Evolutionary conservation across 1,284 basidiomycete genomes (phyloP).

Genomic region (Anthracocystis setariae): DNA sequence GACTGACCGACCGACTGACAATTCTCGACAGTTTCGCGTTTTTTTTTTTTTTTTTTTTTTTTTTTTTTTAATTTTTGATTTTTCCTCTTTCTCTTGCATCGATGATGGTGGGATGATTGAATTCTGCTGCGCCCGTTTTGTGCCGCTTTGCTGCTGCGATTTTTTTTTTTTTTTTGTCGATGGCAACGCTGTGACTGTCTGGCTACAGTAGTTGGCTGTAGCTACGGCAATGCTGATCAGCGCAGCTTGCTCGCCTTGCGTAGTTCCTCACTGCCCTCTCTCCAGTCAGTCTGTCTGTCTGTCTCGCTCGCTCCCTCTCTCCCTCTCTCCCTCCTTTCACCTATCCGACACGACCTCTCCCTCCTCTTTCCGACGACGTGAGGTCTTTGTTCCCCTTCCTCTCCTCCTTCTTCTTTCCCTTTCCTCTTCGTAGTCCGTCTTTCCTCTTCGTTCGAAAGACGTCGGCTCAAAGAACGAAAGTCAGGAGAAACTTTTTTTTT

Average conservation of each 20-base stretch:
- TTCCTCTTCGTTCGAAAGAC: constrained; percentile 28
- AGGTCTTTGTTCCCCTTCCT: constrained; percentile 28
- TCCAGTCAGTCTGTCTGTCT: background rate
- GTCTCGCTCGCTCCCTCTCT: background rate
- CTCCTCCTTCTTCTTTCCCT: constrained; percentile 10
- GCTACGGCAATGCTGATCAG: too few species aligned
- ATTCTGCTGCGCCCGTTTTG: background rate
- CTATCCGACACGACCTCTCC: constrained; percentile 28
- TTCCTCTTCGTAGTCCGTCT: constrained; percentile 22
- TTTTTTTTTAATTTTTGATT: too few species aligned
- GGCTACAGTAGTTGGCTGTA: too few species aligned
- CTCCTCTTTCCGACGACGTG: constrained; percentile 29
- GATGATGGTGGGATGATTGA: too few species aligned
- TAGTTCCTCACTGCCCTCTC: background rate
- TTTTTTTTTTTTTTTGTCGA: constrained; percentile 7
- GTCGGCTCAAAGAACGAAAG: constrained; percentile 22
- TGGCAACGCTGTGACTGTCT: background rate
- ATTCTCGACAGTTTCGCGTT: background rate
- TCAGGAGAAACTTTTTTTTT: constrained; percentile 14
- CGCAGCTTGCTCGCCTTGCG: background rate
- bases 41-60: too few species aligned
- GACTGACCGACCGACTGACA: too few species aligned
- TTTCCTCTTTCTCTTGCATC: background rate
- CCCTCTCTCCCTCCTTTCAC: constrained; percentile 8
- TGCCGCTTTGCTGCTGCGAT: background rate